phyloP scores from a whole-genome alignment of 805 yeast genomes.

The Scheffersomyces amazonensis region DNA sequence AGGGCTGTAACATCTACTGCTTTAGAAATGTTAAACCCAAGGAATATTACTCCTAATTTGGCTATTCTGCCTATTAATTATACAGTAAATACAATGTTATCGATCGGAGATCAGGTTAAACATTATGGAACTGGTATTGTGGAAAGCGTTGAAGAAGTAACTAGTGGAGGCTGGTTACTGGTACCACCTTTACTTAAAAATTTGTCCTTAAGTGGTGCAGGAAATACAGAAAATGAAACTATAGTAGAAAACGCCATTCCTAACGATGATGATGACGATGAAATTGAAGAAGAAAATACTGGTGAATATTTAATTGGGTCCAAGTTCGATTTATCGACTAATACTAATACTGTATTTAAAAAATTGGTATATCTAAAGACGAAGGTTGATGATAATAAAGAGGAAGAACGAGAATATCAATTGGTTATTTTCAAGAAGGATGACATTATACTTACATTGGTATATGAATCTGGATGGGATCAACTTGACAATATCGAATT shows the following conservation, averaged over 20 bases:
- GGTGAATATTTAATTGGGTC: constrained; percentile 27
- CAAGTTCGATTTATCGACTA: constrained; percentile 2
- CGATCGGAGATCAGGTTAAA: constrained; percentile 11
- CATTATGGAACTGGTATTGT: constrained; percentile 1
- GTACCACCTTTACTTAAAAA: constrained; percentile 14
- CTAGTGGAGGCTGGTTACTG: constrained; percentile 13
- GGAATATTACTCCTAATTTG: constrained; percentile 31
- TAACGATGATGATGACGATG: constrained; percentile 3
- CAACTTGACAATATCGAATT: constrained; percentile 20
- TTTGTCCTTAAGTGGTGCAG: constrained; percentile 4
- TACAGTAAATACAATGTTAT: constrained; percentile 32
- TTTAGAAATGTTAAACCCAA: constrained; percentile 29
- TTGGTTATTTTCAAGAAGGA: constrained; percentile 25
- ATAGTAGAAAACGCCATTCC: neutral
- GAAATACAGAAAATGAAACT: neutral
- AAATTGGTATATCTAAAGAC: constrained; percentile 24
- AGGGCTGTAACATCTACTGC: constrained; percentile 13
- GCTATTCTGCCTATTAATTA: constrained; percentile 36
- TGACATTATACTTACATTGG: constrained; percentile 18
- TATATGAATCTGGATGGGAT: constrained; percentile 26
- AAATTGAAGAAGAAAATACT: constrained; percentile 8
- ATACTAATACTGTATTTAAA: constrained; percentile 14
- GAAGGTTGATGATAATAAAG: constrained; percentile 3
- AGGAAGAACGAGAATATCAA: constrained; percentile 22
- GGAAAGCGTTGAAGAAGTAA: neutral